phyloP scores from a whole-genome alignment of 1,284 basidiomycete species.

The Cryptococcus neoformans region DNA sequence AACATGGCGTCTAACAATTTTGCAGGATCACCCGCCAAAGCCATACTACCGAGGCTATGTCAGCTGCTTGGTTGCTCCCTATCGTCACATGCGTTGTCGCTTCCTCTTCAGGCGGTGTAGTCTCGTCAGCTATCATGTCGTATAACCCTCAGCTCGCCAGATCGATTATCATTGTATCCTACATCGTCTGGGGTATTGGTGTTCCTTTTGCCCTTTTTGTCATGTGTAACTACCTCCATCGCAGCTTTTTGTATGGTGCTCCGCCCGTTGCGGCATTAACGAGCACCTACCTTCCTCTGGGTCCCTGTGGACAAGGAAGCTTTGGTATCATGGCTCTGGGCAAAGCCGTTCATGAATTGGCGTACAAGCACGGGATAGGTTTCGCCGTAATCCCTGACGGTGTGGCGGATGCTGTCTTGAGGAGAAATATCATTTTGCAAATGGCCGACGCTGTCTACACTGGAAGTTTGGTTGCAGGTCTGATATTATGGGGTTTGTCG shows the following conservation, averaged over 20 bases:
- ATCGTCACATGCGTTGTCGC: slow-evolving; percentile 68
- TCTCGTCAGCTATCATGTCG: slow-evolving; percentile 55
- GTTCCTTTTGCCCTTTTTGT: slow-evolving; percentile 56
- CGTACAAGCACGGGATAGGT: slow-evolving; percentile 46
- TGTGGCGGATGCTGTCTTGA: slow-evolving; percentile 19
- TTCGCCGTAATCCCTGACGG: slow-evolving; percentile 25
- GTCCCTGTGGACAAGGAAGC: slow-evolving; percentile 60
- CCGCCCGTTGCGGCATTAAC: slow-evolving; percentile 55
- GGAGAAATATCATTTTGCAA: not conserved
- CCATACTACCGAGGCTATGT: slow-evolving; percentile 59
- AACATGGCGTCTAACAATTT: not conserved
- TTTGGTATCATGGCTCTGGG: slow-evolving; percentile 60
- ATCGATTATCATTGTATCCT: slow-evolving; percentile 56
- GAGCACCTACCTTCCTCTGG: slow-evolving; percentile 60
- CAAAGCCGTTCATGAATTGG: slow-evolving; percentile 50
- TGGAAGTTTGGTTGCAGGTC: slow-evolving; percentile 33
- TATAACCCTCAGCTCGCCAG: slow-evolving; percentile 56
- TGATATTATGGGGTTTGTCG: slow-evolving; percentile 52
- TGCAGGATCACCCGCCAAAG: slow-evolving; percentile 61
- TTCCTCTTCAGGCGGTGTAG: slow-evolving; percentile 61
- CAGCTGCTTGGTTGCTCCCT: slow-evolving; percentile 66
- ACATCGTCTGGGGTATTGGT: slow-evolving; percentile 50
- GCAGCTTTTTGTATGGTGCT: slow-evolving; percentile 47
- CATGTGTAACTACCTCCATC: slow-evolving; percentile 59
- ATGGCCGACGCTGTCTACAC: slow-evolving; percentile 52